Base-by-base conservation (phyloP, 179 eudicot species). In the Monotropa hypopitys region DNA sequence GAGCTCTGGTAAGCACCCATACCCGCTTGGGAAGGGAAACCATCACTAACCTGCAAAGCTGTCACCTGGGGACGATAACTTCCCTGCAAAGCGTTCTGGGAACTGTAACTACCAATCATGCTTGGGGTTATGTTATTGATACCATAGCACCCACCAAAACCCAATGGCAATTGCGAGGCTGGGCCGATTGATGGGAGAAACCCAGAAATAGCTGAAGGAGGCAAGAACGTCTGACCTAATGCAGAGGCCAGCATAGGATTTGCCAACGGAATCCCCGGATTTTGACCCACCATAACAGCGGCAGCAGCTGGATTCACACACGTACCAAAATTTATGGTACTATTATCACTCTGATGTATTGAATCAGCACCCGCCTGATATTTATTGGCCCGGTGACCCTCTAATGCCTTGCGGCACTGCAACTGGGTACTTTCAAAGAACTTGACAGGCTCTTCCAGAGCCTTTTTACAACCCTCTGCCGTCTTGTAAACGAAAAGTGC, bases 401-500 rank as follows among this genome's bases (percentile, higher is more conserved):
- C 86, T 1, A 56, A 73, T 4, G 84, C 84, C 23, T 68, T 83
- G 56, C 84, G 80, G 76, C 89, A 87, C 47, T 85, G 81, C 63
- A 87, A 70, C 33, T 81, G 84, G 32, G 82, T 73, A 70, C 84
- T 83, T 54, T 87, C 89, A 72, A 85, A 83, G 46, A 81, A 30
- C 84, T 85, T 87, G 12, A 69, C 32, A 3, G 89, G 88, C 76
- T 83, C 88, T 74, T 85, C 89, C 77, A 85, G 30, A 2, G 89
- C 88, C 78, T 87, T 87, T 80, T 76, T 85, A 54, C 75, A 80
- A 35, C 86, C 89, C 4, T 87, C 88, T 0, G 54, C 75, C 3
- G 84, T 77, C 81, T 85, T 87, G 57, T 81, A 87, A 11, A 81
- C 75, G 40, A 87, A 81, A 65, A 87, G 79, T 1, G 88, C 85